These are phyloP conservation scores for Tarenaya hassleriana DNA, from an alignment of 345 rosid genomes.

Conservation along the genomic window DNA sequence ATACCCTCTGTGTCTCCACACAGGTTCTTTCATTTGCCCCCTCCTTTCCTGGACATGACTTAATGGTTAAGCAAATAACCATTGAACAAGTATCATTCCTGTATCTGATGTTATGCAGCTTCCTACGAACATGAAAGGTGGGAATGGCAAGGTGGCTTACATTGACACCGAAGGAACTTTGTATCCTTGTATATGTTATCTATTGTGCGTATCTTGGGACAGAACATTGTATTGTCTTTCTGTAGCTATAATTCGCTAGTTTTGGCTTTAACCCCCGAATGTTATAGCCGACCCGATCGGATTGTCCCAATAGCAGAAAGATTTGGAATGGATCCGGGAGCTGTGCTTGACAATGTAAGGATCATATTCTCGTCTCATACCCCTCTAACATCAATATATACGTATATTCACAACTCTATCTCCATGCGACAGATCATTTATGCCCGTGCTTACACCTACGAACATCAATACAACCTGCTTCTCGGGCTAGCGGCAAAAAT, in stretches of 20 bases:
- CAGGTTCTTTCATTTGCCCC: slow-evolving; percentile 47
- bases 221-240: slow-evolving; percentile 7
- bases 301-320: slow-evolving; percentile 91
- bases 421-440: slow-evolving; percentile 62
- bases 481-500: slow-evolving; percentile 93
- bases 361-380: not conserved
- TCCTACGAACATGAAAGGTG: slow-evolving; percentile 77
- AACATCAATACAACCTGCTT: slow-evolving; percentile 80
- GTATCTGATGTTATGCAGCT: slow-evolving; percentile 40
- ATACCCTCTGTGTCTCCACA: slow-evolving; percentile 76
- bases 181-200: too few relatives aligned
- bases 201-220: too few relatives aligned
- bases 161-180: slow-evolving; percentile 89
- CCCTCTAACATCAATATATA: not conserved
- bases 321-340: slow-evolving; percentile 95
- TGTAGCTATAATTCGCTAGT: slow-evolving; percentile 1
- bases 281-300: slow-evolving; percentile 75
- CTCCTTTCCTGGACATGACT: slow-evolving; percentile 4
- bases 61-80: not conserved
- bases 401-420: slow-evolving; percentile 11
- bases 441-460: slow-evolving; percentile 88
- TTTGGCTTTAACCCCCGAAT: slow-evolving; percentile 30
- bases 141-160: slow-evolving; percentile 92
- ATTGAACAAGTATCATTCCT: slow-evolving; percentile 1
- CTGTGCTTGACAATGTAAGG: slow-evolving; percentile 89